Conservation (phyloP, 768 basidiomycete species). For the Tephrocybe sp. region DNA sequence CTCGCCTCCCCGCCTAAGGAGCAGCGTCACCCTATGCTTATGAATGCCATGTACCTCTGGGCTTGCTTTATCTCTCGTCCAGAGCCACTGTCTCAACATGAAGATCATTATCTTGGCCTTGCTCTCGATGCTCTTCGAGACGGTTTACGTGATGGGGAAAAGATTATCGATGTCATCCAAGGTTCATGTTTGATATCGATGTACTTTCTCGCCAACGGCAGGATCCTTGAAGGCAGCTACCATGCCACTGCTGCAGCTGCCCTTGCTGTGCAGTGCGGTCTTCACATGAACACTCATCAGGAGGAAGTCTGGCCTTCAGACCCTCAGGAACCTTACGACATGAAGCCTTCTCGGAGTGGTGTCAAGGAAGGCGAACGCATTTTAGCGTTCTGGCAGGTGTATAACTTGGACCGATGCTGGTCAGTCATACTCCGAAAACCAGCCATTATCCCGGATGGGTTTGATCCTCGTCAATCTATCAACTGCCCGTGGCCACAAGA, state of each 20-base stretch:
- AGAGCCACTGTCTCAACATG: slow-evolving; percentile 65
- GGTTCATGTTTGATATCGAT: slow-evolving; percentile 72
- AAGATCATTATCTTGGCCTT: slow-evolving; percentile 65
- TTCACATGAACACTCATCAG: slow-evolving; percentile 45
- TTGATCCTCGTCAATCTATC: slow-evolving; percentile 54
- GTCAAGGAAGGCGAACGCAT: slow-evolving; percentile 70
- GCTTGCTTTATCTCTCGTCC: slow-evolving; percentile 78
- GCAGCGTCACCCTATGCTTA: slow-evolving; percentile 71
- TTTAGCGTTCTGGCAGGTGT: slow-evolving; percentile 82
- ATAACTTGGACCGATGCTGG: slow-evolving; percentile 79
- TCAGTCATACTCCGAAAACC: slow-evolving; percentile 72
- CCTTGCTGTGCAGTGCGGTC: slow-evolving; percentile 69
- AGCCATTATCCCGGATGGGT: slow-evolving; percentile 60
- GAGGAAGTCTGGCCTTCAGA: slow-evolving; percentile 32
- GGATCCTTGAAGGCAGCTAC: slow-evolving; percentile 75
- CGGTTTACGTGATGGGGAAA: slow-evolving; percentile 53
- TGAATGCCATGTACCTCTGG: slow-evolving; percentile 83
- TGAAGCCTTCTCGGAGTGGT: slow-evolving; percentile 56
- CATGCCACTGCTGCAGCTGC: slow-evolving; percentile 74
- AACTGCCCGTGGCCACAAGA: slow-evolving; percentile 76
- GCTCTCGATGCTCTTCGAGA: slow-evolving; percentile 62
- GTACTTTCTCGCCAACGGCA: slow-evolving; percentile 76
- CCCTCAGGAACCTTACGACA: slow-evolving; percentile 36
- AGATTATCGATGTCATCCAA: slow-evolving; percentile 68
- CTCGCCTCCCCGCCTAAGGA: slow-evolving; percentile 50